Base-by-base conservation (phyloP, 495 filamentous ascomycete genomes). In the Talaromyces nanjingensis region DNA sequence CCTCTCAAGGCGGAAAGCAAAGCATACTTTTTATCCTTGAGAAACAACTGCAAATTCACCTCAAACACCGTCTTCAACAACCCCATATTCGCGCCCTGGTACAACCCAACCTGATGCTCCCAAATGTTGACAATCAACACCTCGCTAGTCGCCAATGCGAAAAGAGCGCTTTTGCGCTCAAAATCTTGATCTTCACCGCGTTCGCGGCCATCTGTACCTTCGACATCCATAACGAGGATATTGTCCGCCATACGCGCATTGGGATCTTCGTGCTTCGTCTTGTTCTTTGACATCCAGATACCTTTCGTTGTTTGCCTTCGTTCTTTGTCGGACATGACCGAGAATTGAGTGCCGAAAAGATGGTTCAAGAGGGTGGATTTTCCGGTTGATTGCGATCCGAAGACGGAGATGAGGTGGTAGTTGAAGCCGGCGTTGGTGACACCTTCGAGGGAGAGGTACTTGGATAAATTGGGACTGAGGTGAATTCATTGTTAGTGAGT, bases 1-100 rank as follows among this genome's bases (percentile, higher is more conserved):
- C 24, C 5, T 12, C 14, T 4, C 24, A 25, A 6, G 39, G 45
- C 47, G 6, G 12, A 6, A 54, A 14, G 56, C 4, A n/a, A 31
- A 56, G 81, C 86, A 66, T 82, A 96, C 91, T 90, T 91, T 67
- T 84, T 90, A 70, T 97, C 91, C 77, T 97, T 98, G 56, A 97
- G 74, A 72, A 98, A 98, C 24, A 98, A 78, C 75, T 97, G 94
- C 69, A 98, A 71, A 73, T 98, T 98, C 70, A 98, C 94, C 77
- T 98, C 94, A 70, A 98, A 98, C 6, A 98, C 94, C 11, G 96
- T 98, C 80, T 98, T 98, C 64, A 98, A 75, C 65, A 98, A 73
- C 2, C 94, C 94, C 94, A 98, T 98, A 74, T 98, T 98, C 64
- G 94, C 94, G 60, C 94, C 94, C 76, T 98, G 94, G 71, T 98